Conservation (phyloP, 106 monocot species). For the Dendrobium officinale region DNA sequence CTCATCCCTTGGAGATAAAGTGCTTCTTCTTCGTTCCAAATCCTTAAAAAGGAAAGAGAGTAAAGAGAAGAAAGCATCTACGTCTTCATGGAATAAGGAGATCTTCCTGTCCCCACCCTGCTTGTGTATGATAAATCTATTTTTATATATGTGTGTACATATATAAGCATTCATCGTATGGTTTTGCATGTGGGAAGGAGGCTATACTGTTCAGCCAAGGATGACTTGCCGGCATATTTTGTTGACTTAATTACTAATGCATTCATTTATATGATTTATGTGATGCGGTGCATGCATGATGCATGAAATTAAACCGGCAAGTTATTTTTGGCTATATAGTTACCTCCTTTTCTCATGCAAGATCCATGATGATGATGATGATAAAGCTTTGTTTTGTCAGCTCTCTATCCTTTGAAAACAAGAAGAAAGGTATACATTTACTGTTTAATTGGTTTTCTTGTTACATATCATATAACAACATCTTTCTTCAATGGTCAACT, state of each 20-base stretch:
- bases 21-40: not conserved
- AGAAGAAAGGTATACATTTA: no score
- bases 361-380: constrained; percentile 12
- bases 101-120: constrained; percentile 3
- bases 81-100: constrained; percentile 14
- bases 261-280: not conserved
- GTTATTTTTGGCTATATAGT: constrained; percentile 38
- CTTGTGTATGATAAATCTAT: not conserved
- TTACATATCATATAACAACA: no score
- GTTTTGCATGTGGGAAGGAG: constrained; percentile 46
- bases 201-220: constrained; percentile 38
- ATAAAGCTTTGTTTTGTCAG: no score
- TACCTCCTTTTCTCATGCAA: constrained; percentile 46
- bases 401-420: no score
- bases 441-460: no score
- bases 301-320: constrained; percentile 21
- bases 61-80: constrained; percentile 23
- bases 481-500: no score
- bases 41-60: not conserved
- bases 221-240: constrained; percentile 42
- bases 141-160: not conserved
- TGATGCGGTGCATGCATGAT: not conserved
- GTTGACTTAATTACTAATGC: not conserved
- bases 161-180: constrained; percentile 7
- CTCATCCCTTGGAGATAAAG: constrained; percentile 5